Percentiles rank a stretch among this genome's conserved stretches.
These are phyloP conservation scores for Tylopilus sp. DNA, from an alignment of 768 basidiomycete genomes.

Conservation along the genomic window DNA sequence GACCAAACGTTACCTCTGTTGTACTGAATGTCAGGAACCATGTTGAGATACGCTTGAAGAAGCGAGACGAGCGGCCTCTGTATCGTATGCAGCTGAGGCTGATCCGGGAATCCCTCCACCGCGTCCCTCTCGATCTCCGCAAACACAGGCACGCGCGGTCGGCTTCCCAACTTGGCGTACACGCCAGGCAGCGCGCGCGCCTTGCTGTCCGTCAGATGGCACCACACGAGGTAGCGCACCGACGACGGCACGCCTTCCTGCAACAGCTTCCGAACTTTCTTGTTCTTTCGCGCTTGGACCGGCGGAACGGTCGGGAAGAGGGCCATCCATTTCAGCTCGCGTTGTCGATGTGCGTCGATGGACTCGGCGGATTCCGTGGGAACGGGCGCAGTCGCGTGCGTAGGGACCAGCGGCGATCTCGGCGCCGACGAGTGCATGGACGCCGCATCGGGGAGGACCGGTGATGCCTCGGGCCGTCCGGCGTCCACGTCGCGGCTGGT, in stretches of 20 bases:
- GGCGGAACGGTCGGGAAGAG: constrained; percentile 55
- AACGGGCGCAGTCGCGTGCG: background rate
- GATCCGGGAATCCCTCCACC: constrained; percentile 49
- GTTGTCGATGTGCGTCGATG: constrained; percentile 63
- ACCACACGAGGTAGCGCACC: constrained; percentile 84
- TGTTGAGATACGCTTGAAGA: constrained; percentile 71
- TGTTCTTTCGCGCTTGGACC: constrained; percentile 67
- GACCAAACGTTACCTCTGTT: constrained; percentile 44
- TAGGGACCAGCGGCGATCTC: constrained; percentile 24
- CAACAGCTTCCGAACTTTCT: constrained; percentile 72
- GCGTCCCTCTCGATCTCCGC: constrained; percentile 61
- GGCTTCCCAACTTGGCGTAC: constrained; percentile 58
- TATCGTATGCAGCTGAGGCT: constrained; percentile 55
- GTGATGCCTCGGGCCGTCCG: constrained; percentile 16
- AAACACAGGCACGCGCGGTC: constrained; percentile 48
- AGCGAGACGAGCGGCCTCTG: constrained; percentile 55
- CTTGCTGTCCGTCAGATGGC: constrained; percentile 73
- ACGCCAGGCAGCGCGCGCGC: constrained; percentile 65
- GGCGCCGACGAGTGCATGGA: constrained; percentile 38
- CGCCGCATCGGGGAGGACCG: constrained; percentile 37
- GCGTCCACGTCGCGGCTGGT: constrained; percentile 27
- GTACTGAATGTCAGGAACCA: constrained; percentile 84
- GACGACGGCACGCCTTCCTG: constrained; percentile 80
- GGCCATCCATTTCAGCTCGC: constrained; percentile 75
- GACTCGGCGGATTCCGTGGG: constrained; percentile 23